Percentiles rank a stretch among this genome's conserved stretches.
Evolutionary conservation across 1,139 yeast genomes (phyloP).

Genomic region (Blastobotrys malaysiensis): DNA sequence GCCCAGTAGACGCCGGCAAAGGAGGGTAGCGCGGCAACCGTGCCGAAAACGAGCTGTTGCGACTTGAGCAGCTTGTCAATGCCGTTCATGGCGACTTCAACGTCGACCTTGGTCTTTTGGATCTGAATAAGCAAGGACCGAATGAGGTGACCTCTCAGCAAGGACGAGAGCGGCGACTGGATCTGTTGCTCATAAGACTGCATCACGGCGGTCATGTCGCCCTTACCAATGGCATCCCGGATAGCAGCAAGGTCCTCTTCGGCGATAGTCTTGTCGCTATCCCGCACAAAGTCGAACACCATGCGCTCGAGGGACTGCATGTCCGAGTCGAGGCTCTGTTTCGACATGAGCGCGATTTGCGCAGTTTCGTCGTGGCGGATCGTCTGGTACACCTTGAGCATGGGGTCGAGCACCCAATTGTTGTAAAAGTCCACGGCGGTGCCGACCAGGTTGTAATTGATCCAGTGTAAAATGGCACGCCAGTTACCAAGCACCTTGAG

Average conservation of each 20-base stretch:
- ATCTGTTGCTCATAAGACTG: conserved; percentile 73
- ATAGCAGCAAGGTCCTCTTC: conserved; percentile 23
- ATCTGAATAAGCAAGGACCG: conserved; percentile 79
- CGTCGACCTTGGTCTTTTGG: conserved; percentile 94
- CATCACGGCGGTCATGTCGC: conserved; percentile 77
- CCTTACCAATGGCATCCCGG: conserved; percentile 43
- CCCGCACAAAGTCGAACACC: conserved; percentile 70
- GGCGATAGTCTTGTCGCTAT: conserved; percentile 30
- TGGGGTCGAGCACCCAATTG: conserved; percentile 81
- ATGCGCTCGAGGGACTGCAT: conserved; percentile 76
- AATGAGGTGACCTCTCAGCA: conserved; percentile 62
- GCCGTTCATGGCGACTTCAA: conserved; percentile 82
- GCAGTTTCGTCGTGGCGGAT: conserved; percentile 74
- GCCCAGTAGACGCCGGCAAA: conserved; percentile 26
- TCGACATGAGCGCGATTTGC: conserved; percentile 69
- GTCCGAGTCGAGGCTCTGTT: conserved; percentile 73
- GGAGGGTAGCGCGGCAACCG: conserved; percentile 79
- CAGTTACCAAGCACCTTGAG: conserved; percentile 45
- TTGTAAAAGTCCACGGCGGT: conserved; percentile 61
- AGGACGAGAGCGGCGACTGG: conserved; percentile 59
- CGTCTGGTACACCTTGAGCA: conserved; percentile 67
- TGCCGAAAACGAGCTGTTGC: conserved; percentile 88
- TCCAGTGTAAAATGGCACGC: conserved; percentile 50
- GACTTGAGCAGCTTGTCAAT: conserved; percentile 84
- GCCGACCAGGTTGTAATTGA: conserved; percentile 52